Base-by-base conservation (phyloP, 129 eudicot species). In the Centrapalus pauciflorus region DNA sequence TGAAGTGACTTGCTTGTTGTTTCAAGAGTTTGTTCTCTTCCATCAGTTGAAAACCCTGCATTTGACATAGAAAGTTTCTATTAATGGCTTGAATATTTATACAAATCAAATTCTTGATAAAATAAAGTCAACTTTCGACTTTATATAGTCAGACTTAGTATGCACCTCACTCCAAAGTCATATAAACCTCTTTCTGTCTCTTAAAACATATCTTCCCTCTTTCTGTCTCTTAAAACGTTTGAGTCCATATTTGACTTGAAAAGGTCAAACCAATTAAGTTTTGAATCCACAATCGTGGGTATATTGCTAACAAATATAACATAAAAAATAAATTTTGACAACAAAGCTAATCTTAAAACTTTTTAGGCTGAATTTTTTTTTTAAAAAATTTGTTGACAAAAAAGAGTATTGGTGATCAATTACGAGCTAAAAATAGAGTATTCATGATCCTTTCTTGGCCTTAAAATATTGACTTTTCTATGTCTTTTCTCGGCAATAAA, bases 11-110 rank as follows among this genome's bases (percentile, higher is more conserved):
- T 76, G 66, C 89, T 45, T 83, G 76, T 65, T 80, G 63, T 69
- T 80, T 77, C 78, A 83, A 48, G 45, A 58, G 78, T 62, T 34
- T 64, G 80, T 83, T 83, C 80, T 83, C 89, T 77, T 83, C 89
- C 71, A 65, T 64, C 78, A 83, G 75, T 70, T 37, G 69, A 69
- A 67, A 69, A 37, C 82, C 82, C 82, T 83, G 73, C 60, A 72
- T 41, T 45, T 48, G 8, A 2, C 12, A 54, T 5, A 33, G 7
- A 35, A 8, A 71, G 6, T 4, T 4, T 40, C 55, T 5, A 11
- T 75, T 9, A 66, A 14, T 26, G 30, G 26, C 34, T 14, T 65
- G 20, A 27, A 37, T 16, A 45, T 19, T 46, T 13, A 49, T 35
- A 34, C 14, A 45, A 23, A 40, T 29, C 14, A 46, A 43, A 9